Conservation (phyloP, 2,329 filamentous ascomycete species). For the Zalaria sp. region DNA sequence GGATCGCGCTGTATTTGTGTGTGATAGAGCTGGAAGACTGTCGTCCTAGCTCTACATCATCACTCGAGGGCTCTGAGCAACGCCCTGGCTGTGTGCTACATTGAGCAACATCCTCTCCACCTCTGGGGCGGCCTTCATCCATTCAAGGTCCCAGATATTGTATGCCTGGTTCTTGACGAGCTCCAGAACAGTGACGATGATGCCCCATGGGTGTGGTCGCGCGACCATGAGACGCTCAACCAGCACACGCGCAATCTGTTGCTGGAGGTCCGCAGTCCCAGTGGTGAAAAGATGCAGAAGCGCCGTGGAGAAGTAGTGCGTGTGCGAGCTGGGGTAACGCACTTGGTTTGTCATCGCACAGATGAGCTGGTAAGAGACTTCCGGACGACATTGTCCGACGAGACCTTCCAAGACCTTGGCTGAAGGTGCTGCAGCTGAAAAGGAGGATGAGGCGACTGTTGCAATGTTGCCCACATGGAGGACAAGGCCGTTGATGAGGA, state of each 20-base stretch:
- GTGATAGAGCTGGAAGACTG: neutral
- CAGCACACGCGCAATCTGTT: conserved; percentile 80
- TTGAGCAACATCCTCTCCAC: conserved; percentile 34
- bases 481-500: conserved; percentile 69
- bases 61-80: conserved; percentile 3
- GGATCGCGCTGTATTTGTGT: neutral
- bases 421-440: conserved; percentile 51
- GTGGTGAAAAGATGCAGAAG: conserved; percentile 67
- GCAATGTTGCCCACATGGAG: conserved; percentile 67
- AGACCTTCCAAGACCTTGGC: conserved; percentile 62
- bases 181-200: conserved; percentile 78
- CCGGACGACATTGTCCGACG: conserved; percentile 46
- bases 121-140: conserved; percentile 81
- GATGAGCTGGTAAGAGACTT: conserved; percentile 56
- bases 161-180: conserved; percentile 84
- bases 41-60: conserved; percentile 1
- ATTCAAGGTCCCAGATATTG: conserved; percentile 83
- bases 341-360: conserved; percentile 82
- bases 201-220: conserved; percentile 90
- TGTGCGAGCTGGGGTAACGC: conserved; percentile 77
- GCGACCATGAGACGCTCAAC: conserved; percentile 78
- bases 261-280: conserved; percentile 59
- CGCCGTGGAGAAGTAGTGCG: conserved; percentile 81
- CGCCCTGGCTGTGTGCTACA: conserved; percentile 9
- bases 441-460: conserved; percentile 49